Evolutionary conservation across 2,329 filamentous ascomycete genomes (phyloP), one percentile per base, ranked within the genome.

Genomic region (Chrysosporium keratinophilum): DNA sequence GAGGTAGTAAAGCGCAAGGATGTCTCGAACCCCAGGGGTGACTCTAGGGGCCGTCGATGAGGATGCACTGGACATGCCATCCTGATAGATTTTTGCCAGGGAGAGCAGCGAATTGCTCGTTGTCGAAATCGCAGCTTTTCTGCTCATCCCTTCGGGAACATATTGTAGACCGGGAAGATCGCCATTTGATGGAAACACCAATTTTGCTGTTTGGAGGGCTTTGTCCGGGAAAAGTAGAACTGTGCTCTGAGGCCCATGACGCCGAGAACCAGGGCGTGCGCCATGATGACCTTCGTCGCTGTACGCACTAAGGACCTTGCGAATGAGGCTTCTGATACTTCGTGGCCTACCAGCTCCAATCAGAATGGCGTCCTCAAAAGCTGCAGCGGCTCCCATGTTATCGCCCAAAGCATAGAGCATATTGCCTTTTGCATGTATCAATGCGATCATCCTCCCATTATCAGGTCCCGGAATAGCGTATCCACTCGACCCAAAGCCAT

Each of bases 361-460:
- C 51, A 96, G 71, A 2, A 98, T 88, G 0, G 90, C 91, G 67
- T 96, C 89, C 67, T 98, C 93, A 62, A 98, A 98, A 3, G 93
- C 88, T 61, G 83, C 81, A 0, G 91, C 89, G 41, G 93, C 93
- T 40, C 78, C 81, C 39, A 78, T 76, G 59, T 93, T 86, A 60
- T 96, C 85, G 44, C 91, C 91, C 31, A 94, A 73, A 23, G 87
- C 83, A 69, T 98, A 98, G 1, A 97, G 77, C 85, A 97, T 94
- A 58, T 97, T 97, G n/a, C 91, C 93, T 69, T 97, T 98, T 17
- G 91, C 90, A 70, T 98, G 93, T 40, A 97, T 83, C 14, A 98
- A 77, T n/a, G 89, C 87, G 43, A 98, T 78, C 63, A 98, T 88
- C 56, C 93, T 82, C 7, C 91, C 93, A 65, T 96, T 97, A 61